Evolutionary conservation across 139 green algal genomes (phyloP).

Genomic region (Parachlorella kessleri): DNA sequence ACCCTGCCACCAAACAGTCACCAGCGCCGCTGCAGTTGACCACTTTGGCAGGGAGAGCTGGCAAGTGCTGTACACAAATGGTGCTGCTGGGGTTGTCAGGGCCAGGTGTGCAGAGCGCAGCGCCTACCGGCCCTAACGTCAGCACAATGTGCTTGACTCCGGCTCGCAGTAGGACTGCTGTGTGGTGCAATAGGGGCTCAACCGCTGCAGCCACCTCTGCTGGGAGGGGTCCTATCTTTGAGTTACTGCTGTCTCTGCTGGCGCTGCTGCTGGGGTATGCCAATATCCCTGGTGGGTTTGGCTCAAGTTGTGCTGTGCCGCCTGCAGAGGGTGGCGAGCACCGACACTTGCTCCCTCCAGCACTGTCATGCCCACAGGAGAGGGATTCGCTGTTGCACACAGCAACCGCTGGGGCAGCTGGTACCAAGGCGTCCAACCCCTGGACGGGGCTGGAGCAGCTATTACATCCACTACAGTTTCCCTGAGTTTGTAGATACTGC

Average conservation of each 20-base stretch:
- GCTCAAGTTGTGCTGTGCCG: too few species aligned
- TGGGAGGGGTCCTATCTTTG: background rate
- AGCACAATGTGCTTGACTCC: conserved; percentile 56
- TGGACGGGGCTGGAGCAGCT: too few species aligned
- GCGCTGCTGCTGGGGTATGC: conserved; percentile 26
- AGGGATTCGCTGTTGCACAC: too few species aligned
- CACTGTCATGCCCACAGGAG: too few species aligned
- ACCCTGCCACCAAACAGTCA: conserved; percentile 59
- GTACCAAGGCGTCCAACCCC: too few species aligned
- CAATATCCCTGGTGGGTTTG: too few species aligned
- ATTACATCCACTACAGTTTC: too few species aligned
- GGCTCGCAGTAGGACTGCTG: conserved; percentile 22
- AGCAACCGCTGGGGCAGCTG: too few species aligned
- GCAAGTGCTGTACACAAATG: conserved; percentile 4
- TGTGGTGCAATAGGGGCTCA: conserved; percentile 17
- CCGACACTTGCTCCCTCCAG: too few species aligned
- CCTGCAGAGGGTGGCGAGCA: too few species aligned
- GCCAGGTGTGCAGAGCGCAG: conserved; percentile 44
- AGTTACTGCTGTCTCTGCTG: conserved; percentile 13
- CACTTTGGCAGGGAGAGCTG: conserved; percentile 47
- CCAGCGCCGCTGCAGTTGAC: conserved; percentile 65
- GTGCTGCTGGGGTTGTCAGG: background rate
- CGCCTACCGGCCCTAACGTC: conserved; percentile 56
- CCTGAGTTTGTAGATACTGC: background rate
- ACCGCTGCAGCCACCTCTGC: background rate